phyloP scores from a whole-genome alignment of 2,329 filamentous ascomycete genomes.

The Lasiodiplodia theobromae region DNA sequence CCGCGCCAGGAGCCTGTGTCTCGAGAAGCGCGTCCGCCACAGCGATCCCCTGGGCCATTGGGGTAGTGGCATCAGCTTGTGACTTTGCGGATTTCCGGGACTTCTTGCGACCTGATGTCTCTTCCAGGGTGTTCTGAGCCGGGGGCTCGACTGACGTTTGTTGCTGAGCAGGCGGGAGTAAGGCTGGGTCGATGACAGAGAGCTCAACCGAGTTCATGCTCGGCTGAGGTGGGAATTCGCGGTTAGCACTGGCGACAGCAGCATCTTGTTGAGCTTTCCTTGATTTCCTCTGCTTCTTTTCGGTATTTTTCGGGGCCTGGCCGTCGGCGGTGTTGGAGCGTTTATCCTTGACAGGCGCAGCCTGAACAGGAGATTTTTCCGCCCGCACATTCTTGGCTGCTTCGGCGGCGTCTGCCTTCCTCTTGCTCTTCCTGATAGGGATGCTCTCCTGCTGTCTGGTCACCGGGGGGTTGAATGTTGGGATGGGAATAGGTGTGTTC shows the following conservation, averaged over 20 bases:
- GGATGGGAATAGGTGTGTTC: conserved; percentile 22
- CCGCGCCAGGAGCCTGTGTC: not conserved
- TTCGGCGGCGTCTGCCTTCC: conserved; percentile 10
- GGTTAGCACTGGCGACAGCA: not conserved
- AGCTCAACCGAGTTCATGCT: not conserved
- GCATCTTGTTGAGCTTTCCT: conserved; percentile 10
- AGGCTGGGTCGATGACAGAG: conserved; percentile 18
- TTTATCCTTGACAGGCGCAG: not conserved
- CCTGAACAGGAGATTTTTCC: not conserved
- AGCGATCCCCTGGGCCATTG: not conserved
- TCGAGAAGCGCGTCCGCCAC: not conserved
- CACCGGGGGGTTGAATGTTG: not conserved
- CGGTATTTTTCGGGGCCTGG: not conserved
- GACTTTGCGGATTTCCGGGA: conserved; percentile 21
- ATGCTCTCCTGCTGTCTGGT: not conserved
- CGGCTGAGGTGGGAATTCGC: not conserved
- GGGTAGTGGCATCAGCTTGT: not conserved
- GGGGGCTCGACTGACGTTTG: not conserved
- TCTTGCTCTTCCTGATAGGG: conserved; percentile 18
- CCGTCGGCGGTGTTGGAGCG: not conserved
- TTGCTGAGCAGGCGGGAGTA: conserved; percentile 7
- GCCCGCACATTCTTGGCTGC: not conserved
- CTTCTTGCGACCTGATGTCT: conserved; percentile 10
- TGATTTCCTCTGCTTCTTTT: conserved; percentile 12
- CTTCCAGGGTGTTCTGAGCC: not conserved